Evolutionary conservation across 1,284 basidiomycete species (phyloP).

Genomic region (Cryptococcus floricola): DNA sequence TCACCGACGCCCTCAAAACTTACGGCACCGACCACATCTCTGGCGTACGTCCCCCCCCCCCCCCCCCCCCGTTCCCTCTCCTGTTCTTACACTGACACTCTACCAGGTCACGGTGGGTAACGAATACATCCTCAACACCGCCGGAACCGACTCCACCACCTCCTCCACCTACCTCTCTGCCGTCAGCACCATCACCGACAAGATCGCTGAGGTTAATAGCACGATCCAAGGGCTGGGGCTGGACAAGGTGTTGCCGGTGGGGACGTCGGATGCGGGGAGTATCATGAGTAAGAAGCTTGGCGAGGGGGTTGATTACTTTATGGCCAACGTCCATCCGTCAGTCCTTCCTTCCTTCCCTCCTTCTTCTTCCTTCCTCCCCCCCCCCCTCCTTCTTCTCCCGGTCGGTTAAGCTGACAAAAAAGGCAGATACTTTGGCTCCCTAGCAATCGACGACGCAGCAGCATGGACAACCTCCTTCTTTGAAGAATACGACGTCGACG

Average conservation of each 20-base stretch:
- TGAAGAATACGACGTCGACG: conserved; percentile 57
- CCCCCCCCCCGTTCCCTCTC: not conserved
- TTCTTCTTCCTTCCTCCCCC: not conserved
- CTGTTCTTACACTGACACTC: not conserved
- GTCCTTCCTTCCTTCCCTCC: conserved; percentile 8
- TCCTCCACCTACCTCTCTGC: conserved; percentile 35
- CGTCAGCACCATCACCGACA: conserved; percentile 56
- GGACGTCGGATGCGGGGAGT: conserved; percentile 85
- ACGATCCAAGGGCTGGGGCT: conserved; percentile 54
- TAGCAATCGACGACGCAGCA: conserved; percentile 65
- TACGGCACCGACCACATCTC: conserved; percentile 74
- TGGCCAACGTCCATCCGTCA: conserved; percentile 67
- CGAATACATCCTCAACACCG: conserved; percentile 67
- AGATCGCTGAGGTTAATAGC: conserved; percentile 63
- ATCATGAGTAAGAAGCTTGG: conserved; percentile 74
- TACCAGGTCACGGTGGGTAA: conserved; percentile 50
- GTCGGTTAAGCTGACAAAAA: not conserved
- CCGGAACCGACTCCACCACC: conserved; percentile 24
- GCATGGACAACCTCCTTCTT: conserved; percentile 63
- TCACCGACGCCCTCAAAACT: conserved; percentile 61
- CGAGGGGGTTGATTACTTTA: conserved; percentile 63
- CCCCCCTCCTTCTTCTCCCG: not conserved
- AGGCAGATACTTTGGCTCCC: conserved; percentile 56
- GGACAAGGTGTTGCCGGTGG: conserved; percentile 62
- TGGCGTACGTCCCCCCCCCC: conserved; percentile 60